Evolutionary conservation across 2,329 filamentous ascomycete species (phyloP), one percentile per base, ranked within the genome.

Genomic region (Tolypocladium album): DNA sequence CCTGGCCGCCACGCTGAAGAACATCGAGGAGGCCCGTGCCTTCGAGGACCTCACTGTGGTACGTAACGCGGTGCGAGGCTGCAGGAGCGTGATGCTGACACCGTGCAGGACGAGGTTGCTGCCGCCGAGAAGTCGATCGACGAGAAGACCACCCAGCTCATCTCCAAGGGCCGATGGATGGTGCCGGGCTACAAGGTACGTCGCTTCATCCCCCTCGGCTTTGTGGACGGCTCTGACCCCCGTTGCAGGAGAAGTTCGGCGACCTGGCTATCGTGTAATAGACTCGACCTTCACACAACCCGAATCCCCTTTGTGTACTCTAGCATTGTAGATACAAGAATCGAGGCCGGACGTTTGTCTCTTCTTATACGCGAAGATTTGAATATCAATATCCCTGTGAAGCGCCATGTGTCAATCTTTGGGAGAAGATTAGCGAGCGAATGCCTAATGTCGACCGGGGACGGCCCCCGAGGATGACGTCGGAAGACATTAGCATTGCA

Each of bases 121-220:
- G 86, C 90, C 69, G 94, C 93, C 70, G 90, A 92, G 77, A 92
- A 94, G 70, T 93, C 96, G 68, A 97, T 99, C 77, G 93, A 97
- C 81, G 87, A 96, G 86, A 95, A 95, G 85, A 96, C 93, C 70
- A 81, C 87, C 71, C 87, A 94, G 80, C 86, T 99, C 75, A 92
- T 99, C 67, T 90, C 90, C 78, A 97, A 95, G 88, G 93, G 93
- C 77, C 90, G 92, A 86, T 99, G 94, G 94, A 85, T 88, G 81
- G 92, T 96, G 73, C 92, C 94, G 65, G 94, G 94, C 75, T 99
- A 99, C 89, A 96, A 97, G 91, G 93, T 93, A 81, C 70, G 88
- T 74, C 61, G 7, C 31, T 22, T 34, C 38, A 1, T 22, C 6
- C 5, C n/a, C 20, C 22, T 20, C 34, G 22, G 13, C 5, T 13